Evolutionary conservation across 371 early-diverging fungal genomes (phyloP).

Genomic region (Batrachochytrium dendrobatidis): DNA sequence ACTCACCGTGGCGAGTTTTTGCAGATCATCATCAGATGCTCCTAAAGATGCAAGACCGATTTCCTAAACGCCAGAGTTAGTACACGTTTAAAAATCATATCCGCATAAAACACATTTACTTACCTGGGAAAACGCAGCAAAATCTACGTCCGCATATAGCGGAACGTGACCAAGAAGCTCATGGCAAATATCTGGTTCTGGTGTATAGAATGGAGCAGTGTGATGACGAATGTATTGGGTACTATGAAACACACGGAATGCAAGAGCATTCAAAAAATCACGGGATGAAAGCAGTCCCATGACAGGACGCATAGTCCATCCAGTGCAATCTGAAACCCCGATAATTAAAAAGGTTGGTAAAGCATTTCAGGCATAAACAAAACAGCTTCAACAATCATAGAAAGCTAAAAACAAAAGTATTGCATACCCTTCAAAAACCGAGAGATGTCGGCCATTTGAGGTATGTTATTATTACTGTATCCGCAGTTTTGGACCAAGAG

Average conservation of each 20-base stretch:
- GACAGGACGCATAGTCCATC: constrained; percentile 91
- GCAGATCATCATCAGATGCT: constrained; percentile 85
- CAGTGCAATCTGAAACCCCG: constrained; percentile 92
- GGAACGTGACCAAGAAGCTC: constrained; percentile 81
- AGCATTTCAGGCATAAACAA: not conserved
- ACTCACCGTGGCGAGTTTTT: constrained; percentile 69
- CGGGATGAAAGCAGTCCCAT: constrained; percentile 90
- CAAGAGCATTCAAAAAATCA: constrained; percentile 94
- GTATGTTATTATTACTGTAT: constrained; percentile 76
- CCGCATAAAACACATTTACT: not conserved
- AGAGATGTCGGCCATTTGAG: constrained; percentile 88
- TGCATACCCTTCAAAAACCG: constrained; percentile 66
- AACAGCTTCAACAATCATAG: not conserved
- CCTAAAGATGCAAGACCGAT: constrained; percentile 93
- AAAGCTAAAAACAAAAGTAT: not conserved
- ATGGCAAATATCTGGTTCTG: constrained; percentile 89
- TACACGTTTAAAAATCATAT: constrained; percentile 66
- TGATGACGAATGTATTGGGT: constrained; percentile 96
- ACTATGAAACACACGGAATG: constrained; percentile 94
- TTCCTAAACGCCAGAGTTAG: constrained; percentile 90
- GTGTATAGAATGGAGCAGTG: constrained; percentile 86
- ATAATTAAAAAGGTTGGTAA: not conserved
- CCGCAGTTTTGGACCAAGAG: constrained; percentile 88
- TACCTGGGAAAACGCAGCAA: not conserved
- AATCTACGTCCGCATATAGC: constrained; percentile 80